These are phyloP conservation scores for Aspergillus niger DNA, from an alignment of 2,329 filamentous ascomycete genomes.

Conservation along the genomic window DNA sequence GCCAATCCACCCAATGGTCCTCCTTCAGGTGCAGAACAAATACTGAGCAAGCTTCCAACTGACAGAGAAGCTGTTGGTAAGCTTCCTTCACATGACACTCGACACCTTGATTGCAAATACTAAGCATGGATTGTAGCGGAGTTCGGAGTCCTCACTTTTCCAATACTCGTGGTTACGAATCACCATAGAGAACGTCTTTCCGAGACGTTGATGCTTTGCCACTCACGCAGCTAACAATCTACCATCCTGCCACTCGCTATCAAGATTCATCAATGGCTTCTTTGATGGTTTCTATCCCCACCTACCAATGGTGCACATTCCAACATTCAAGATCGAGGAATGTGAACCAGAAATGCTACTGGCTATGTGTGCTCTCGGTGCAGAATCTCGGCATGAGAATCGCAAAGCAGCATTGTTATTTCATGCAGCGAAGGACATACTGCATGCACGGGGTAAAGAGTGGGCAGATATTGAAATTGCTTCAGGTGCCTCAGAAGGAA, in stretches of 20 bases:
- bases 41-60: too few species aligned
- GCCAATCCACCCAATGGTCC: too few species aligned
- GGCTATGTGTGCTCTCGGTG: conserved; percentile 62
- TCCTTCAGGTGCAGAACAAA: too few species aligned
- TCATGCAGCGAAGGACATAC: conserved; percentile 62
- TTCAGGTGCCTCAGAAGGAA: too few species aligned
- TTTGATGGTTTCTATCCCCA: conserved; percentile 64
- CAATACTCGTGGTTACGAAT: background rate
- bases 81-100: too few species aligned
- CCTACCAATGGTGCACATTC: conserved; percentile 64
- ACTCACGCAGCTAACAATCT: conserved; percentile 45
- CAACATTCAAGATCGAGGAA: conserved; percentile 61
- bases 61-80: too few species aligned
- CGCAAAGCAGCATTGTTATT: conserved; percentile 31
- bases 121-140: too few species aligned
- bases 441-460: conserved; percentile 53
- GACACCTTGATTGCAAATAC: too few species aligned
- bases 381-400: conserved; percentile 48
- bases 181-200: background rate
- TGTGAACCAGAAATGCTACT: conserved; percentile 67
- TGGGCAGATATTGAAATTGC: background rate
- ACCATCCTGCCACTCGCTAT: conserved; percentile 66
- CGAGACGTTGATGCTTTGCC: background rate
- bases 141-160: background rate
- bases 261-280: conserved; percentile 67